Conservation (phyloP, 73 alveolate genomes). For the Paraurostyla sp. region DNA sequence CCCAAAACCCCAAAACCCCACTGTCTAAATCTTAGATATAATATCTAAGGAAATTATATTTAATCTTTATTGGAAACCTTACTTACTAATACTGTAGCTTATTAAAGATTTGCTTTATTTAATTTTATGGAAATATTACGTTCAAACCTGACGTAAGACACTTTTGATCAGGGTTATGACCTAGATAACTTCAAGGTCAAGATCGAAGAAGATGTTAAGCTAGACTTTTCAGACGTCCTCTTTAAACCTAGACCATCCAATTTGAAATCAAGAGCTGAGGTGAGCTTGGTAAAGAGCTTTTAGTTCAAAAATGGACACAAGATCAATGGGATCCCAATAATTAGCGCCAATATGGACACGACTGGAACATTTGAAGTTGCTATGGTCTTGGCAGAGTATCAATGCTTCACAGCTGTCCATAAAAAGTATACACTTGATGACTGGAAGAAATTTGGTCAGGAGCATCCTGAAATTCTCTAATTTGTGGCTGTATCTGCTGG, state of each 20-base stretch:
- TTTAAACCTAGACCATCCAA: slow-evolving; percentile 75
- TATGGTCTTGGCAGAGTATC: slow-evolving; percentile 28
- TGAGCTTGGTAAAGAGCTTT: slow-evolving; percentile 35
- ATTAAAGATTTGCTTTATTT: slow-evolving; percentile 31
- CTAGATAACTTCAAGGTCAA: slow-evolving; percentile 59
- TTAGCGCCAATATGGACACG: slow-evolving; percentile 86
- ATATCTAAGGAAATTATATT: no score
- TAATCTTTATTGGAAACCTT: no score
- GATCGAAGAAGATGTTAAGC: slow-evolving; percentile 75
- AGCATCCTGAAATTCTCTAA: background rate
- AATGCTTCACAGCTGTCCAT: slow-evolving; percentile 70
- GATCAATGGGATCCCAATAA: slow-evolving; percentile 63
- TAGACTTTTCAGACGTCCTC: slow-evolving; percentile 81
- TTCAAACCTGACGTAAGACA: background rate
- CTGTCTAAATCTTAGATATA: no score
- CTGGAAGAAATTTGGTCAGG: slow-evolving; percentile 63
- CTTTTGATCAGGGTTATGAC: background rate
- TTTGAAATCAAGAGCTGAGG: slow-evolving; percentile 69
- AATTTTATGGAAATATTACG: slow-evolving; percentile 15
- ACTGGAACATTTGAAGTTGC: slow-evolving; percentile 80
- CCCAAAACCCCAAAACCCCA: no score
- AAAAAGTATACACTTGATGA: slow-evolving; percentile 74
- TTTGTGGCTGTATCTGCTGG: slow-evolving; percentile 53
- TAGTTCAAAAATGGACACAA: slow-evolving; percentile 29
- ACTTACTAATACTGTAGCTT: no score